Conservation (phyloP, 768 basidiomycete species). For the Lactarius psammicola region DNA sequence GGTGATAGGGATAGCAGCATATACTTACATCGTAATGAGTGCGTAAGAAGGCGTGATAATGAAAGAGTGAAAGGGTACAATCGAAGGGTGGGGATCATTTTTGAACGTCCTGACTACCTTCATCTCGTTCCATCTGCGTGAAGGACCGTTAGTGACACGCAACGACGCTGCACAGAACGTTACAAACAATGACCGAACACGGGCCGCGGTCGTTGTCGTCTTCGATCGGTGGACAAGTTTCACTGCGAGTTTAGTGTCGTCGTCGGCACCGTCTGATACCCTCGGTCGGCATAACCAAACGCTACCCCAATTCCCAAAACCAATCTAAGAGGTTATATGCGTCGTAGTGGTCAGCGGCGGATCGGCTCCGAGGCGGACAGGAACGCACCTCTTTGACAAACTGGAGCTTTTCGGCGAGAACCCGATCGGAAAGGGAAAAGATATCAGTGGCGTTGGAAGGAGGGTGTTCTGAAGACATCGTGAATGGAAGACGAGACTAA, state of each 20-base stretch:
- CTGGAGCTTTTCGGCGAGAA: slow-evolving; percentile 63
- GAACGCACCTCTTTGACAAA: slow-evolving; percentile 71
- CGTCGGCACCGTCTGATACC: slow-evolving; percentile 42
- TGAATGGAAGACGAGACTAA: slow-evolving; percentile 26
- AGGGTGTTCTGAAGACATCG: slow-evolving; percentile 35
- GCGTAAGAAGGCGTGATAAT: slow-evolving; percentile 90
- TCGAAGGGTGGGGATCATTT: slow-evolving; percentile 83
- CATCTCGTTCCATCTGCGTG: slow-evolving; percentile 91
- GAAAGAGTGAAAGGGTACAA: slow-evolving; percentile 92
- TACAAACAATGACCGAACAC: slow-evolving; percentile 82
- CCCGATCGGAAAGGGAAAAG: slow-evolving; percentile 72
- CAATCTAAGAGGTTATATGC: slow-evolving; percentile 55
- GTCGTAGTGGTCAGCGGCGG: slow-evolving; percentile 1
- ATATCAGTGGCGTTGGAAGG: slow-evolving; percentile 51
- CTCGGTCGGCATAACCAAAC: slow-evolving; percentile 79
- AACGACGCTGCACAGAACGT: slow-evolving; percentile 3
- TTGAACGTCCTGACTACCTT: slow-evolving; percentile 87
- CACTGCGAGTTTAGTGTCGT: slow-evolving; percentile 70
- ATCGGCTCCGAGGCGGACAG: slow-evolving; percentile 9
- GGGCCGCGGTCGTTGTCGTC: slow-evolving; percentile 80
- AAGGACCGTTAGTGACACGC: slow-evolving; percentile 1
- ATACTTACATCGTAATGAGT: slow-evolving; percentile 83
- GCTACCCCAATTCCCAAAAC: slow-evolving; percentile 91
- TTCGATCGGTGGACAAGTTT: slow-evolving; percentile 89
- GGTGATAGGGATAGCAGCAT: not conserved